Base-by-base conservation (phyloP, 306 rosid species). In the Dryas drummondii region DNA sequence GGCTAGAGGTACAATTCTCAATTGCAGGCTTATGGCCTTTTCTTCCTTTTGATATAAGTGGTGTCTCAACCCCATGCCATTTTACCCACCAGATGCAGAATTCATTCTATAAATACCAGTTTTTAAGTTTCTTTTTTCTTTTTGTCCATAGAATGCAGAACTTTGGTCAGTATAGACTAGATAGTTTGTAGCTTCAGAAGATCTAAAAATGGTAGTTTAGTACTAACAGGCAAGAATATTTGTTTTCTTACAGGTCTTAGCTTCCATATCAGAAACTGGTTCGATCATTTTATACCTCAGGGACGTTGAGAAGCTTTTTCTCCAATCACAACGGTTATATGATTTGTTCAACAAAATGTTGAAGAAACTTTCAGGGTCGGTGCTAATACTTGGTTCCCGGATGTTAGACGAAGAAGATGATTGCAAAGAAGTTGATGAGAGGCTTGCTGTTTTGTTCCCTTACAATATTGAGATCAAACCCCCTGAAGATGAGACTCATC, bases 261-360 rank as follows among this genome's bases (percentile, higher is more conserved):
- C 88, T 81, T 88, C 91, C 52, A 70, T 86, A 73, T 85, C 98
- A 52, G 93, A 88, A 82, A 86, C 80, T 45, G 73, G 88, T 76
- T 84, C 98, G 70, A 78, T 94, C 74, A 91, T 94, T 79, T 86
- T 91, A 71, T 94, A 88, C 74, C 74, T 91, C 55, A 90, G 96
- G 82, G 96, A 91, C 48, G 89, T 88, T 50, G 97, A 91, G 79
- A 90, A 86, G 85, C 89, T 90, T 54, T 73, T 91, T 77, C 84
- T 80, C 76, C 88, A 85, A 53, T 86, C 97, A 73, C 84, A 82
- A 56, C 85, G 96, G 72, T 73, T 91, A 46, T 87, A 80, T 79
- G 86, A 82, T 82, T 79, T 94, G 83, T 83, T 94, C 76, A 87
- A 80, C 37, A 88, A 83, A 53, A 83, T 94, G 88, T 62, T 91